Conservation (phyloP, 1,139 yeast species). For the Chernovozyma sophiae-reginae region DNA sequence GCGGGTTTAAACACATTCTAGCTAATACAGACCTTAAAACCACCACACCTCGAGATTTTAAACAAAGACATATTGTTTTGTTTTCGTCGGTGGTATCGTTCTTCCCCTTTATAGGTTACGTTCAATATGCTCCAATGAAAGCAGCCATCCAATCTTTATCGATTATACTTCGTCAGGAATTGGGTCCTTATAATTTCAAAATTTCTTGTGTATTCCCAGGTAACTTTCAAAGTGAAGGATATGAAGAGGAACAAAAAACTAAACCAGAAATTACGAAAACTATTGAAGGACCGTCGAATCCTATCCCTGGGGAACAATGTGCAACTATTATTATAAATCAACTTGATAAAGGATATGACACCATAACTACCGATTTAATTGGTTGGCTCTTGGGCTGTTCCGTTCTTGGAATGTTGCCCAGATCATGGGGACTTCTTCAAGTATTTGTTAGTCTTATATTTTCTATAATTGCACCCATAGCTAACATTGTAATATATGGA, state of each 20-base stretch:
- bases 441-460: slow-evolving; percentile 45
- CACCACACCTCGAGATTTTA: slow-evolving; percentile 9
- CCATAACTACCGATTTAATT: slow-evolving; percentile 75
- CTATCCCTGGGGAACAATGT: slow-evolving; percentile 67
- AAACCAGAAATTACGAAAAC: slow-evolving; percentile 80
- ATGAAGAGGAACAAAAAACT: slow-evolving; percentile 68
- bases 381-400: slow-evolving; percentile 79
- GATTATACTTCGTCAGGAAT: slow-evolving; percentile 77
- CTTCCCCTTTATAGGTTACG: slow-evolving; percentile 87
- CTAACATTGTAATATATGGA: slow-evolving; percentile 46
- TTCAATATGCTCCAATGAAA: slow-evolving; percentile 86
- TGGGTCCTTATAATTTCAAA: slow-evolving; percentile 59
- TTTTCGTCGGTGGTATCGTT: slow-evolving; percentile 81
- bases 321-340: slow-evolving; percentile 56
- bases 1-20: slow-evolving; percentile 41
- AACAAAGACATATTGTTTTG: slow-evolving; percentile 59
- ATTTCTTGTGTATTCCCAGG: slow-evolving; percentile 77
- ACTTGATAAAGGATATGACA: slow-evolving; percentile 64
- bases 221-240: slow-evolving; percentile 88
- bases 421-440: slow-evolving; percentile 57
- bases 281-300: slow-evolving; percentile 80
- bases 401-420: slow-evolving; percentile 66
- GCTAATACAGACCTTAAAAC: slow-evolving; percentile 7
- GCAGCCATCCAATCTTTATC: slow-evolving; percentile 76
- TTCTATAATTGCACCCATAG: slow-evolving; percentile 62